Evolutionary conservation across 805 yeast species (phyloP).

Genomic region (Metschnikowia matae): DNA sequence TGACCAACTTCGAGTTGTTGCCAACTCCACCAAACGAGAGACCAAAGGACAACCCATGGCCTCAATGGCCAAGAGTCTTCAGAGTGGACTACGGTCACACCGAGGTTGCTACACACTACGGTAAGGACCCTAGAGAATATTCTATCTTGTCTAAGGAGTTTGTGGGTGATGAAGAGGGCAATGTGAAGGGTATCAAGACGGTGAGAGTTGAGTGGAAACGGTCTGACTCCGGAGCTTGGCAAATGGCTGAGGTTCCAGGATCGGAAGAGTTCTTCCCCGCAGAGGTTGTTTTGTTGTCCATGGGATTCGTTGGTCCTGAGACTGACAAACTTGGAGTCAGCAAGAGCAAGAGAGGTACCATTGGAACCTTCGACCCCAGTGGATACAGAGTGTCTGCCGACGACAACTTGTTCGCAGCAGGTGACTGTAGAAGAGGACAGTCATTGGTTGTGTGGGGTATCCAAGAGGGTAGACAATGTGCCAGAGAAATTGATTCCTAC

Average conservation of each 20-base stretch:
- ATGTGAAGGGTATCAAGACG: conserved; percentile 91
- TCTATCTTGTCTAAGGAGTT: conserved; percentile 93
- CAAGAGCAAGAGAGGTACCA: conserved; percentile 82
- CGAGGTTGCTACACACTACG: conserved; percentile 91
- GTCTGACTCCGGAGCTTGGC: conserved; percentile 96
- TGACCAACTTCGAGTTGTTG: conserved; percentile 86
- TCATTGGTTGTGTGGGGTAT: conserved; percentile 98
- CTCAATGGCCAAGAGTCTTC: conserved; percentile 98
- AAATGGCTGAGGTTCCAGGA: conserved; percentile 96
- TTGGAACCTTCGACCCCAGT: conserved; percentile 55
- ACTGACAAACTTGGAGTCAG: conserved; percentile 64
- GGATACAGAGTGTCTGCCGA: conserved; percentile 62
- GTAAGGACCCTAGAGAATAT: conserved; percentile 96
- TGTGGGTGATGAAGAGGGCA: conserved; percentile 91
- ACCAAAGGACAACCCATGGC: conserved; percentile 98
- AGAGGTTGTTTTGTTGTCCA: conserved; percentile 86
- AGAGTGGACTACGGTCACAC: conserved; percentile 97
- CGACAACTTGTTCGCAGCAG: conserved; percentile 86
- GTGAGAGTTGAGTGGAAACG: conserved; percentile 98
- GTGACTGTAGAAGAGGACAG: conserved; percentile 99
- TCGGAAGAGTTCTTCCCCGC: conserved; percentile 94
- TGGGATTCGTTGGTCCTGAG: conserved; percentile 98
- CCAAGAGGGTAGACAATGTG: conserved; percentile 99
- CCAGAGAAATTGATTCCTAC: conserved; percentile 81
- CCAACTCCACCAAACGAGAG: conserved; percentile 88